Evolutionary conservation across 2,329 filamentous ascomycete genomes (phyloP).

Genomic region (Trichophyton benhamiae): DNA sequence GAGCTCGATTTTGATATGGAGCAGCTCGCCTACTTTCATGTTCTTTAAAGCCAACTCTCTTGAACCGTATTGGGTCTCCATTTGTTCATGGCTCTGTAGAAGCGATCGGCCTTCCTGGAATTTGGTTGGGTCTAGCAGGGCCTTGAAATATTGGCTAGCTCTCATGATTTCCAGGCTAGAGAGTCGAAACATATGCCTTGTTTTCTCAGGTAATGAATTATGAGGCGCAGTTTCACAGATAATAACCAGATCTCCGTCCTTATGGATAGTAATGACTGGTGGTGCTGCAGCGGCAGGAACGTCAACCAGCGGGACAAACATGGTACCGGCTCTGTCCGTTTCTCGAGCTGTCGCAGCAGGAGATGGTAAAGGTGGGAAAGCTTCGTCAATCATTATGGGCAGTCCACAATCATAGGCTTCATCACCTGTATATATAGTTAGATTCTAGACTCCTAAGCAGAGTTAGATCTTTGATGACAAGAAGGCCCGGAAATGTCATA

Average conservation of each 20-base stretch:
- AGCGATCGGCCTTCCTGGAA: conserved; percentile 31
- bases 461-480: background rate
- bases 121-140: conserved; percentile 30
- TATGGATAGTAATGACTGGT: conserved; percentile 13
- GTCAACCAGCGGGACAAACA: background rate
- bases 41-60: conserved; percentile 5
- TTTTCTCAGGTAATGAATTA: background rate
- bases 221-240: conserved; percentile 18
- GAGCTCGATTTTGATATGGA: conserved; percentile 19
- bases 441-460: background rate
- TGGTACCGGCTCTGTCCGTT: background rate
- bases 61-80: conserved; percentile 11
- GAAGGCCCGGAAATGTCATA: background rate
- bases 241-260: conserved; percentile 26
- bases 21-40: conserved; percentile 19
- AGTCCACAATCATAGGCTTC: background rate
- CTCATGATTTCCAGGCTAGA: conserved; percentile 21
- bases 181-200: conserved; percentile 23
- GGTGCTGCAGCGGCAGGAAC: background rate
- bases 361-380: background rate
- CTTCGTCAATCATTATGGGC: background rate
- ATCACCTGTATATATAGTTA: background rate
- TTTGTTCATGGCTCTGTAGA: conserved; percentile 16
- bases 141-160: conserved; percentile 30
- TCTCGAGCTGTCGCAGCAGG: background rate